Evolutionary conservation across 768 basidiomycete genomes (phyloP).

Genomic region (Collybia mongolica): DNA sequence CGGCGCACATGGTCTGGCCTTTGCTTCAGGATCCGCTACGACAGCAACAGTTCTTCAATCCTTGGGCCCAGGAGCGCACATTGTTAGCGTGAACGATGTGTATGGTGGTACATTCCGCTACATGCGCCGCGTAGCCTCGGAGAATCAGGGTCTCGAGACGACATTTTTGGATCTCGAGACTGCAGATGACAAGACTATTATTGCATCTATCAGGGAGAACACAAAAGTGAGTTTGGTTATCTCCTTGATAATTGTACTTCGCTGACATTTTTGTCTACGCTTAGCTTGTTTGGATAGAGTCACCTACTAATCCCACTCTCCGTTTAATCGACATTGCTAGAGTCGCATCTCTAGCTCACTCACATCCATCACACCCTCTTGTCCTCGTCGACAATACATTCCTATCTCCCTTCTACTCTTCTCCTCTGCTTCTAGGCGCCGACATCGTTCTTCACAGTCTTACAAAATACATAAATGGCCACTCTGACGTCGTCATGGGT

Average conservation of each 20-base stretch:
- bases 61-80: slow-evolving; percentile 70
- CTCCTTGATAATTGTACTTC: not conserved
- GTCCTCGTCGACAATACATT: slow-evolving; percentile 95
- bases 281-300: slow-evolving; percentile 96
- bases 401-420: slow-evolving; percentile 88
- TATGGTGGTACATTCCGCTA: slow-evolving; percentile 94
- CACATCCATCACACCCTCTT: slow-evolving; percentile 64
- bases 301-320: slow-evolving; percentile 94
- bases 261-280: not conserved
- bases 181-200: slow-evolving; percentile 60
- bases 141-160: slow-evolving; percentile 65
- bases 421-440: slow-evolving; percentile 81
- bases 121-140: slow-evolving; percentile 60
- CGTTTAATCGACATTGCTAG: slow-evolving; percentile 79
- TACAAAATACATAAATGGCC: slow-evolving; percentile 93
- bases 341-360: slow-evolving; percentile 62
- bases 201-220: slow-evolving; percentile 66
- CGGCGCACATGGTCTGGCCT: slow-evolving; percentile 72
- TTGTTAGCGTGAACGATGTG: slow-evolving; percentile 88
- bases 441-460: slow-evolving; percentile 84
- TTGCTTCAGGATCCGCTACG: slow-evolving; percentile 82
- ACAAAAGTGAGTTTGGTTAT: slow-evolving; percentile 62
- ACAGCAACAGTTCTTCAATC: slow-evolving; percentile 83
- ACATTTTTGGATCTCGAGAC: slow-evolving; percentile 83
- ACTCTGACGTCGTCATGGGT: slow-evolving; percentile 93